Conservation (phyloP, 2,329 filamentous ascomycete genomes). For the Exophiala alcalophila region DNA sequence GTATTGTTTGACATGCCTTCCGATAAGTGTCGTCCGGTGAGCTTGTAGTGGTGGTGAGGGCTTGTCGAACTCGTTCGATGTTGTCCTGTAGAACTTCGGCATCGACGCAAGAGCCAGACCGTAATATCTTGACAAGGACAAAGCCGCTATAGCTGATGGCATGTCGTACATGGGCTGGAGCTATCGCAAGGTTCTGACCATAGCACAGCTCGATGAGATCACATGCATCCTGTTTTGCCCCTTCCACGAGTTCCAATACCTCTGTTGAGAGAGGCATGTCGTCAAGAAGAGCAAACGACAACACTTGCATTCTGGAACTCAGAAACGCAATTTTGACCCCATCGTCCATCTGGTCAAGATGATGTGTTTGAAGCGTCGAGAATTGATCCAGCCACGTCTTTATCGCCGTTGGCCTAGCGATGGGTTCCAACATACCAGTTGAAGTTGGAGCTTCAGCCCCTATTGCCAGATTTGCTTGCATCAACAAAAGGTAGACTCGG, state of each 20-base stretch:
- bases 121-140: conserved; percentile 6
- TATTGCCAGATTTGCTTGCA: conserved; percentile 8
- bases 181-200: conserved; percentile 7
- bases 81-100: conserved; percentile 7
- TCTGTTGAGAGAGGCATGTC: conserved; percentile 5
- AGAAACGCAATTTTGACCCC: conserved; percentile 10
- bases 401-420: neutral
- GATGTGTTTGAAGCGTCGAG: neutral
- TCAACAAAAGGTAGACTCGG: conserved; percentile 3
- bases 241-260: neutral
- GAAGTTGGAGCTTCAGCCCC: conserved; percentile 5
- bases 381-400: conserved; percentile 5
- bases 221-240: conserved; percentile 6
- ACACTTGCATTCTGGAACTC: conserved; percentile 9
- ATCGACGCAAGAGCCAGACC: conserved; percentile 2
- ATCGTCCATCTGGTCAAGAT: conserved; percentile 4
- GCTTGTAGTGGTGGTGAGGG: conserved; percentile 1
- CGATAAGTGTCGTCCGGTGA: conserved; percentile 5
- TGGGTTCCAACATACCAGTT: conserved; percentile 10
- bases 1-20: conserved; percentile 6
- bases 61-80: conserved; percentile 9
- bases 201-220: conserved; percentile 9
- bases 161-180: conserved; percentile 3
- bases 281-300: conserved; percentile 8
- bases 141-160: conserved; percentile 7